Conservation (phyloP, 495 filamentous ascomycete genomes). For the Physcia stellaris region DNA sequence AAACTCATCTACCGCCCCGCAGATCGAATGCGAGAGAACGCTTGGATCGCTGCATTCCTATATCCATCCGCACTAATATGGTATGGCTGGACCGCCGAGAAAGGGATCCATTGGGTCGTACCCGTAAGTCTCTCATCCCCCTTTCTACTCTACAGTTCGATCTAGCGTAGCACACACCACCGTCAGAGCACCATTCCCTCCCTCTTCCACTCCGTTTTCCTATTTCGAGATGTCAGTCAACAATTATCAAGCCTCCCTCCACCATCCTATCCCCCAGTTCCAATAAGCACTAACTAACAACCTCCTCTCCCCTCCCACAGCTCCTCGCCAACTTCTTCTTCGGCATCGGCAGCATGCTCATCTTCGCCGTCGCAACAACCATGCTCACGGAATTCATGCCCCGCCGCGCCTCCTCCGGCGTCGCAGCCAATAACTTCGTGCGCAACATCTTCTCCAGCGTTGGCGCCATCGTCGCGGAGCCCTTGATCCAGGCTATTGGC, state of each 20-base stretch:
- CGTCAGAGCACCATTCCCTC: too few species aligned
- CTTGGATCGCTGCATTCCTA: constrained; percentile 63
- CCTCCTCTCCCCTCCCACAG: constrained; percentile 10
- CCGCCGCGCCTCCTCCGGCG: constrained; percentile 52
- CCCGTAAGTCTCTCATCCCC: constrained; percentile 35
- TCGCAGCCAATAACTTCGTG: constrained; percentile 67
- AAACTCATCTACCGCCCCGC: constrained; percentile 64
- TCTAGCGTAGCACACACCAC: neutral
- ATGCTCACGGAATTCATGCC: constrained; percentile 92
- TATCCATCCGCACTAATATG: constrained; percentile 56
- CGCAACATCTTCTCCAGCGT: constrained; percentile 78
- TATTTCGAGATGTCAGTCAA: constrained; percentile 30
- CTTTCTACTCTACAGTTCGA: neutral
- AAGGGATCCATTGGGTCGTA: constrained; percentile 45
- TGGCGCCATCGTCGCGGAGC: constrained; percentile 42
- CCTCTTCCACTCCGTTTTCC: too few species aligned
- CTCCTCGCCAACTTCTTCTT: constrained; percentile 66
- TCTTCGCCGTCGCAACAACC: constrained; percentile 65
- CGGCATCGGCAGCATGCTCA: constrained; percentile 77
- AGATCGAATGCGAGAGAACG: constrained; percentile 83
- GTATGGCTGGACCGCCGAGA: constrained; percentile 53
- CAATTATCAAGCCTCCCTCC: constrained; percentile 20
- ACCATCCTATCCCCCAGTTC: constrained; percentile 1
- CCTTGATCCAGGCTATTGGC: constrained; percentile 62
- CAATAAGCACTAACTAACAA: constrained; percentile 9